Percentiles rank a stretch among this genome's conserved stretches.
phyloP scores from a whole-genome alignment of 192 early-diverging fungal species.

The Rhizophagus prolifer region DNA sequence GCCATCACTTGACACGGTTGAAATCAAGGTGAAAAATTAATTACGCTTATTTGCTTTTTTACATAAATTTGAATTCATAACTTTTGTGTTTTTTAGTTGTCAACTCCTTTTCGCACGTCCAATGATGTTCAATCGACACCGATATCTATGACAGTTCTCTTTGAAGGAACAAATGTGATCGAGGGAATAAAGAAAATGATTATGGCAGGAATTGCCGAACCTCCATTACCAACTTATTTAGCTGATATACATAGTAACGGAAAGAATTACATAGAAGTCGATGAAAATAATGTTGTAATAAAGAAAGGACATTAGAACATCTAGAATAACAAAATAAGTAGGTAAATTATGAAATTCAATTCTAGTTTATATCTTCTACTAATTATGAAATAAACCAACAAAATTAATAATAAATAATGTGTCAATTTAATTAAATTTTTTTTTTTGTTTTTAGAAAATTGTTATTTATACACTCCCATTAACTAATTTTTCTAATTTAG shows the following conservation, averaged over 20 bases:
- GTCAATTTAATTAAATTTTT: neutral
- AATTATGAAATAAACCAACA: neutral
- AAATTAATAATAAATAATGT: neutral
- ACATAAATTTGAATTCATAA: constrained; percentile 4
- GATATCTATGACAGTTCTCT: constrained; percentile 34
- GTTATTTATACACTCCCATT: neutral
- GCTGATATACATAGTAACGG: constrained; percentile 39
- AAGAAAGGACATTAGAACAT: neutral
- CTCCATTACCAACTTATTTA: constrained; percentile 40
- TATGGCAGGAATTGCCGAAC: constrained; percentile 33
- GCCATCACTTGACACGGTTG: constrained; percentile 37
- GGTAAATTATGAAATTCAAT: too few relatives aligned
- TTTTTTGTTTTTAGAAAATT: neutral
- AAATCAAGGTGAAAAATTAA: constrained; percentile 32
- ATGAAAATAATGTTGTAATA: constrained; percentile 9
- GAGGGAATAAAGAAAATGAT: constrained; percentile 44
- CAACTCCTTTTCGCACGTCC: neutral
- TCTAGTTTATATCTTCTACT: neutral
- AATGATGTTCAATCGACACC: constrained; percentile 14
- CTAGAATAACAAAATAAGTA: neutral
- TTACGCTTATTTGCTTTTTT: neutral
- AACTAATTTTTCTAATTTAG: constrained; percentile 68
- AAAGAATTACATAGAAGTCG: constrained; percentile 34
- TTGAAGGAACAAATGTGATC: constrained; percentile 47
- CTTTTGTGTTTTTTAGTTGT: neutral